These are phyloP conservation scores for Ophiocordyceps camponoti-saundersi DNA, from an alignment of 2,329 filamentous ascomycete genomes.

Conservation along the genomic window DNA sequence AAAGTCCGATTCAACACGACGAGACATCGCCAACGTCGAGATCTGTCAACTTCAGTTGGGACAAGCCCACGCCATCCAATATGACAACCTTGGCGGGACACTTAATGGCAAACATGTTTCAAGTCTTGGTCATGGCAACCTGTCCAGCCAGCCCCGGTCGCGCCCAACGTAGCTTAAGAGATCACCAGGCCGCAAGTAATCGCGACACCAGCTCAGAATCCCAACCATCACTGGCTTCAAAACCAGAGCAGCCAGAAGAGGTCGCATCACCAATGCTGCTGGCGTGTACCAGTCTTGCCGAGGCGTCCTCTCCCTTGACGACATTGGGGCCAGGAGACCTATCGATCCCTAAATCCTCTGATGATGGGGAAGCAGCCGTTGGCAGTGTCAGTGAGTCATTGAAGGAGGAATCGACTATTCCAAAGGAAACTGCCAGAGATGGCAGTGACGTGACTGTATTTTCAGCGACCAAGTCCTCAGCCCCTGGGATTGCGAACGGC, in stretches of 20 bases:
- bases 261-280: background rate
- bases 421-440: background rate
- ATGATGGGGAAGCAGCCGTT: background rate
- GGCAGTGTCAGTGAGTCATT: background rate
- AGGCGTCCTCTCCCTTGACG: background rate
- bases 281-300: background rate
- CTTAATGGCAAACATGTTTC: too few relatives aligned
- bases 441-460: constrained; percentile 1
- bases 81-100: too few relatives aligned
- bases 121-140: too few relatives aligned
- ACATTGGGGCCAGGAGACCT: background rate
- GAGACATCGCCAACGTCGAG: background rate
- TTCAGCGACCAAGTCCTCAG: background rate
- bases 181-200: too few relatives aligned
- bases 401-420: background rate
- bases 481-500: constrained; percentile 4
- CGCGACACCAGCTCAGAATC: too few relatives aligned
- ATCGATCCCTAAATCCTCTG: background rate
- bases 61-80: background rate
- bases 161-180: too few relatives aligned
- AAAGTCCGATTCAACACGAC: background rate
- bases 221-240: background rate
- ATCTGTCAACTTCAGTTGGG: background rate
- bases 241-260: background rate
- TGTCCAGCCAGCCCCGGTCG: too few relatives aligned